A percentile compares a stretch with the other conserved stretches of the same genome.
These are phyloP conservation scores for Cytospora schulzeri DNA, from an alignment of 2,329 filamentous ascomycete species.

Conservation along the genomic window DNA sequence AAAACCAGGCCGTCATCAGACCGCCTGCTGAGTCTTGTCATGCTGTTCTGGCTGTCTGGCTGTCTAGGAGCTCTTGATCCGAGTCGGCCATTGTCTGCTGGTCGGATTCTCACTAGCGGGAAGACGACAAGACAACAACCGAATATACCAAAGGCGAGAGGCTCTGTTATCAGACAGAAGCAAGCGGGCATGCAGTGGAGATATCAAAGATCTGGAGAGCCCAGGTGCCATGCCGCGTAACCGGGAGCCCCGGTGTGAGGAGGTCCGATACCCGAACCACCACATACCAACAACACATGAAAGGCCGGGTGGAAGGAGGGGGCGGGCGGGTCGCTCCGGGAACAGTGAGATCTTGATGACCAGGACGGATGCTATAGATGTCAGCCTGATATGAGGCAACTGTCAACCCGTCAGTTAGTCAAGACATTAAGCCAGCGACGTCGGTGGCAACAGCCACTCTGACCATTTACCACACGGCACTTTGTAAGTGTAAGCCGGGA, in stretches of 20 bases:
- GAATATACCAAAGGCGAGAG: no score
- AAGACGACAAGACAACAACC: no score
- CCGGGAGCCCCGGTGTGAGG: not conserved
- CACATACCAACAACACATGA: not conserved
- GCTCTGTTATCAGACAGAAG: no score
- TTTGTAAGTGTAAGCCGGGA: not conserved
- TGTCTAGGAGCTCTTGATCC: not conserved
- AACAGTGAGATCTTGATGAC: not conserved
- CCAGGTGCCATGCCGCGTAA: not conserved
- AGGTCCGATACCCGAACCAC: not conserved
- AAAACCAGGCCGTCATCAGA: conserved; percentile 8
- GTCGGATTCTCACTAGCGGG: not conserved
- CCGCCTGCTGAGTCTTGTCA: conserved; percentile 9
- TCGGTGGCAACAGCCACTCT: not conserved
- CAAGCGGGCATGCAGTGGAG: no score
- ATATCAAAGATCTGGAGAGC: not conserved
- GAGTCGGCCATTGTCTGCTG: not conserved
- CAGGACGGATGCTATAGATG: conserved; percentile 20
- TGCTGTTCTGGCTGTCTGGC: no score
- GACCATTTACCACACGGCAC: not conserved
- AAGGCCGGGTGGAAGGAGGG: not conserved
- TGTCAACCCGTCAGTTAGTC: not conserved
- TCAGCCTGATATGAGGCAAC: conserved; percentile 10
- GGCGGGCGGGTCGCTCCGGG: conserved; percentile 11
- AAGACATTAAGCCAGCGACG: not conserved